A percentile compares a stretch with the other conserved stretches of the same genome.
These are phyloP conservation scores for Didymella keratinophila DNA, from an alignment of 2,329 filamentous ascomycete species.

Conservation along the genomic window DNA sequence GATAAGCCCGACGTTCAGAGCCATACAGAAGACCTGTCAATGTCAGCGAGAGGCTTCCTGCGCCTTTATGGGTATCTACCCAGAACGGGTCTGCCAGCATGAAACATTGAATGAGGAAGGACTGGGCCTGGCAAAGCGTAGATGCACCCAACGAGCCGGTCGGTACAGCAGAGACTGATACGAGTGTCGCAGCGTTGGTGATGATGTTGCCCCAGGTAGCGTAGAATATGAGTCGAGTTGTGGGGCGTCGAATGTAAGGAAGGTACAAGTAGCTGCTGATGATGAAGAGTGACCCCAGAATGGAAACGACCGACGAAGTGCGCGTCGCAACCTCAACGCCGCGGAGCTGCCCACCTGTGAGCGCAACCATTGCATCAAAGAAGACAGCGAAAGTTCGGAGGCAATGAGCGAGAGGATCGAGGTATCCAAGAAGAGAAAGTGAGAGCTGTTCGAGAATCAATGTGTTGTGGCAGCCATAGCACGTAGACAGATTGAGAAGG, in stretches of 20 bases:
- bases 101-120: conserved; percentile 82
- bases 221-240: conserved; percentile 85
- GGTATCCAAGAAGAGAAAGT: neutral
- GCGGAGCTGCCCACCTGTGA: neutral
- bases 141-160: conserved; percentile 47
- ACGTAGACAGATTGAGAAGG: neutral
- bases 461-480: conserved; percentile 1
- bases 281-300: conserved; percentile 75
- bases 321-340: conserved; percentile 71
- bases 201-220: conserved; percentile 83
- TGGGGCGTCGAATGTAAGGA: conserved; percentile 79
- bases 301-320: conserved; percentile 72
- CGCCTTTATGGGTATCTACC: conserved; percentile 64
- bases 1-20: conserved; percentile 81
- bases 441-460: neutral
- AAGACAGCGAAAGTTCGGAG: neutral
- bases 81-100: conserved; percentile 29
- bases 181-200: conserved; percentile 77
- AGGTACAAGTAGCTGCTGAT: conserved; percentile 74
- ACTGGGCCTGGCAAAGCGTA: conserved; percentile 77
- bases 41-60: conserved; percentile 60
- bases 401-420: neutral
- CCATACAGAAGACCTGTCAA: conserved; percentile 77
- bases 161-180: conserved; percentile 68
- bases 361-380: conserved; percentile 1